Percentiles rank a stretch among this genome's conserved stretches.
Evolutionary conservation across 208 protist genomes (phyloP).

Genomic region (Leishmania arabica): DNA sequence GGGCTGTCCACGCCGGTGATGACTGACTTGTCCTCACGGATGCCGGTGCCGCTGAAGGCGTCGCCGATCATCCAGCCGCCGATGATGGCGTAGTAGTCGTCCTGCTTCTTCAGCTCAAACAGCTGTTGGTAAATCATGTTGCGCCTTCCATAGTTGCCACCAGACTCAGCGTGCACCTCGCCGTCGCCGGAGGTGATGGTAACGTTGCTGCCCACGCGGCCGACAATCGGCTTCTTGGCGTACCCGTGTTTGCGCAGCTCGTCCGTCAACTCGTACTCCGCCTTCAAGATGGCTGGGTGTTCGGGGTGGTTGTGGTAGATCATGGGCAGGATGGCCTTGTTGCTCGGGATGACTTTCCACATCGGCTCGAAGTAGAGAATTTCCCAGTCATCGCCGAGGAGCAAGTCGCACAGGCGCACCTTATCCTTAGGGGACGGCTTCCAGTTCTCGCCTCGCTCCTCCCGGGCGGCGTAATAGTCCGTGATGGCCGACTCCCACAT

Average conservation of each 20-base stretch:
- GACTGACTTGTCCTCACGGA: conserved; percentile 85
- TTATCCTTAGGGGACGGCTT: conserved; percentile 67
- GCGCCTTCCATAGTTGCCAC: conserved; percentile 80
- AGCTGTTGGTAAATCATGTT: conserved; percentile 90
- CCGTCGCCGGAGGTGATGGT: conserved; percentile 67
- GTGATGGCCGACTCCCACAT: conserved; percentile 90
- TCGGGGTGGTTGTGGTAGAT: conserved; percentile 84
- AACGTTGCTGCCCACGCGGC: conserved; percentile 85
- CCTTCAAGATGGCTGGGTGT: conserved; percentile 69
- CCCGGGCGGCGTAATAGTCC: conserved; percentile 63
- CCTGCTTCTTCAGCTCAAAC: conserved; percentile 63
- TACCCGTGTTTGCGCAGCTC: conserved; percentile 65
- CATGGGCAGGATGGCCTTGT: conserved; percentile 91
- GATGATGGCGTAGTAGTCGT: conserved; percentile 89
- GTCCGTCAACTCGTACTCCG: conserved; percentile 72
- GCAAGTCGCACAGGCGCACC: conserved; percentile 85
- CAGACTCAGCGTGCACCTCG: conserved; percentile 58
- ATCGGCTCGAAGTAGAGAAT: conserved; percentile 89
- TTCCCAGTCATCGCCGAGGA: conserved; percentile 73
- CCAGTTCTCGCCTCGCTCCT: conserved; percentile 68
- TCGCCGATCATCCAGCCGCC: conserved; percentile 90
- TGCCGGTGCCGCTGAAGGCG: conserved; percentile 72
- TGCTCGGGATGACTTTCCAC: conserved; percentile 93
- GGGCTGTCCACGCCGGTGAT: conserved; percentile 87
- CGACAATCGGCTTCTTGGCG: conserved; percentile 89